These are phyloP conservation scores for Berkeleyomyces basicola DNA, from an alignment of 2,329 filamentous ascomycete genomes.

Conservation along the genomic window DNA sequence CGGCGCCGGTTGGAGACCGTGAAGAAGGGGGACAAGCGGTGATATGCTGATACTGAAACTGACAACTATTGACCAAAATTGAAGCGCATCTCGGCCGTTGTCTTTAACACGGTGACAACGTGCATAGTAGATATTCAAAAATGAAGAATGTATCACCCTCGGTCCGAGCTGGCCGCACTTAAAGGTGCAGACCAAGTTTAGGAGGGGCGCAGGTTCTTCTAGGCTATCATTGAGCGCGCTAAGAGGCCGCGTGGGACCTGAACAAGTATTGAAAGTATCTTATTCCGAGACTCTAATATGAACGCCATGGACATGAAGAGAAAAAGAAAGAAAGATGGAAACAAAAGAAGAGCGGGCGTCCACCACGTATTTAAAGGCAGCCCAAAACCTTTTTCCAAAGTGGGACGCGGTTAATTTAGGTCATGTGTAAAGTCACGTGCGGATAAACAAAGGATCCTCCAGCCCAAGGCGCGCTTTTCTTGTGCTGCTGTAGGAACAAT, in stretches of 20 bases:
- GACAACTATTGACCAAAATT: not conserved
- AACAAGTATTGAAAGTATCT: conserved; percentile 74
- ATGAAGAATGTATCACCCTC: conserved; percentile 15
- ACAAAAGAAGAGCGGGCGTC: not conserved
- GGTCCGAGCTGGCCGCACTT: conserved; percentile 25
- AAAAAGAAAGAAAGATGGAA: conserved; percentile 30
- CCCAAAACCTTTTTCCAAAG: conserved; percentile 3
- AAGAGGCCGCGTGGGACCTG: conserved; percentile 67
- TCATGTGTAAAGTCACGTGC: not conserved
- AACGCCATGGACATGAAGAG: conserved; percentile 66
- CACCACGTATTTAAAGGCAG: conserved; percentile 7
- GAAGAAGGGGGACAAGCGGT: not conserved
- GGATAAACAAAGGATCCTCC: not conserved
- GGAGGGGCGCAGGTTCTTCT: conserved; percentile 61
- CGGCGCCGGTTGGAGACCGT: conserved; percentile 24
- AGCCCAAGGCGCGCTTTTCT: not conserved
- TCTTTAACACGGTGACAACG: not conserved
- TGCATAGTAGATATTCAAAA: not conserved
- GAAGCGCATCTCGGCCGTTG: not conserved
- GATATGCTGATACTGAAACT: not conserved
- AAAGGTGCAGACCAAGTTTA: conserved; percentile 39
- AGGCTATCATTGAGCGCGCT: conserved; percentile 97
- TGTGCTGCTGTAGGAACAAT: not conserved
- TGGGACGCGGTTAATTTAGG: not conserved
- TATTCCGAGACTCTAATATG: conserved; percentile 99